phyloP scores from a whole-genome alignment of 352 stramenopile genomes.

The Pythium aphanidermatum region DNA sequence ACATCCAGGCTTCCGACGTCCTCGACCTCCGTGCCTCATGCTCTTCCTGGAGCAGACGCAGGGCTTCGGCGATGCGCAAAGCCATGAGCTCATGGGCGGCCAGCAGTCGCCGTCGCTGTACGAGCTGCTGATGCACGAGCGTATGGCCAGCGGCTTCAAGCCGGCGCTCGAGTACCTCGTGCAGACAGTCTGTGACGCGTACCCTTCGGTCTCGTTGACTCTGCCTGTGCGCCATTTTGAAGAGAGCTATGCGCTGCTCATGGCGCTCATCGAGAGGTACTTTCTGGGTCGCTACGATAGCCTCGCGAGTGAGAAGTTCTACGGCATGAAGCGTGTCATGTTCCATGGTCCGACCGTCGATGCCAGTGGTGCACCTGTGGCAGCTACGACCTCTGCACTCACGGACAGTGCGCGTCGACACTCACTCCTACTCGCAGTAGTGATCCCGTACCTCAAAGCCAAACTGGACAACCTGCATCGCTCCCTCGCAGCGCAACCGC shows the following conservation, averaged over 20 bases:
- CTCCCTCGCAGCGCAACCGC: slow-evolving; percentile 27
- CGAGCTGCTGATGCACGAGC: slow-evolving; percentile 85
- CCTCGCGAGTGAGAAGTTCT: slow-evolving; percentile 78
- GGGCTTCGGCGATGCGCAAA: slow-evolving; percentile 41
- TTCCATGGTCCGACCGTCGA: slow-evolving; percentile 9
- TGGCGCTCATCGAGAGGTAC: slow-evolving; percentile 53
- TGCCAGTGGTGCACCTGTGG: background rate
- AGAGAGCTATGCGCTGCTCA: slow-evolving; percentile 72
- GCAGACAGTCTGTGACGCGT: slow-evolving; percentile 66
- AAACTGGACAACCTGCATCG: slow-evolving; percentile 69
- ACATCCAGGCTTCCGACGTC: background rate
- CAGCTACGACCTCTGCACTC: slow-evolving; percentile 28
- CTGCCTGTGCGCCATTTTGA: slow-evolving; percentile 64
- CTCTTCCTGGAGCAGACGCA: slow-evolving; percentile 79
- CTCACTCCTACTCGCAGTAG: slow-evolving; percentile 54
- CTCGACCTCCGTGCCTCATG: slow-evolving; percentile 27
- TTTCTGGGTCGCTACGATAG: slow-evolving; percentile 74
- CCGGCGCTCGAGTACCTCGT: slow-evolving; percentile 71
- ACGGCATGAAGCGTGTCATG: slow-evolving; percentile 80
- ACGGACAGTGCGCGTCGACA: slow-evolving; percentile 37
- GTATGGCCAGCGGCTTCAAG: slow-evolving; percentile 70
- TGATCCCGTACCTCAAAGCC: slow-evolving; percentile 73
- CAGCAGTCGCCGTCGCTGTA: slow-evolving; percentile 61
- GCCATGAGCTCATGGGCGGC: background rate
- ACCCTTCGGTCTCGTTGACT: slow-evolving; percentile 46